Evolutionary conservation across 352 stramenopile genomes (phyloP).

Genomic region (Plasmopara halstedii): DNA sequence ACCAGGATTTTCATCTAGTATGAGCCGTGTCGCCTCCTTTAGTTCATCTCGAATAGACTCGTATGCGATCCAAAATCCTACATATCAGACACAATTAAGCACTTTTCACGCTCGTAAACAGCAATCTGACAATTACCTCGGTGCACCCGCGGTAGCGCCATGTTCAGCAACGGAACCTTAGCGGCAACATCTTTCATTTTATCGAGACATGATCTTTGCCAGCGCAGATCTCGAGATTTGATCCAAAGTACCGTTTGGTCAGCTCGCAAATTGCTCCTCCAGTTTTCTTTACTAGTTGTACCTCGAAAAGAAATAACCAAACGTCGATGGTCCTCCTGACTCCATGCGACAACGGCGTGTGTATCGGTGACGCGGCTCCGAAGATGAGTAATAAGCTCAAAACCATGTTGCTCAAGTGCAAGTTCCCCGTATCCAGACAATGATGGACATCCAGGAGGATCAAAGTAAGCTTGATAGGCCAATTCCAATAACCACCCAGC

Average conservation of each 20-base stretch:
- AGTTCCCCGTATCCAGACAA: slow-evolving; percentile 72
- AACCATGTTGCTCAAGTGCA: slow-evolving; percentile 58
- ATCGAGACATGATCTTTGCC: slow-evolving; percentile 52
- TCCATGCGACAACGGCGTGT: slow-evolving; percentile 55
- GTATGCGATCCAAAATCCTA: slow-evolving; percentile 84
- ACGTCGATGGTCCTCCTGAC: slow-evolving; percentile 42
- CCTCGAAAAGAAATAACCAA: slow-evolving; percentile 83
- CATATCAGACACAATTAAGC: slow-evolving; percentile 4
- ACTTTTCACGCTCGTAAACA: background rate
- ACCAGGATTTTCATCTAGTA: slow-evolving; percentile 77
- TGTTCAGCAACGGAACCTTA: slow-evolving; percentile 78
- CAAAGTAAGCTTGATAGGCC: slow-evolving; percentile 84
- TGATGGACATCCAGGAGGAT: slow-evolving; percentile 66
- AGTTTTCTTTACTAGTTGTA: slow-evolving; percentile 82
- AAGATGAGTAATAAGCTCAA: slow-evolving; percentile 80
- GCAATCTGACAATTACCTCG: slow-evolving; percentile 33
- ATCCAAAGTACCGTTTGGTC: slow-evolving; percentile 77
- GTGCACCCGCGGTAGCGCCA: slow-evolving; percentile 77
- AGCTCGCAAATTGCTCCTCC: slow-evolving; percentile 83
- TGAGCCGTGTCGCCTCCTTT: slow-evolving; percentile 64
- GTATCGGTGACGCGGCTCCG: slow-evolving; percentile 69
- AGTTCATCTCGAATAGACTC: slow-evolving; percentile 71
- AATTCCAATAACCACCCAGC: slow-evolving; percentile 74
- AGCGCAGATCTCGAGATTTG: slow-evolving; percentile 50
- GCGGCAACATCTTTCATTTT: slow-evolving; percentile 49